Evolutionary conservation across 2,329 filamentous ascomycete genomes (phyloP).

Genomic region (Xylariaceae sp.): DNA sequence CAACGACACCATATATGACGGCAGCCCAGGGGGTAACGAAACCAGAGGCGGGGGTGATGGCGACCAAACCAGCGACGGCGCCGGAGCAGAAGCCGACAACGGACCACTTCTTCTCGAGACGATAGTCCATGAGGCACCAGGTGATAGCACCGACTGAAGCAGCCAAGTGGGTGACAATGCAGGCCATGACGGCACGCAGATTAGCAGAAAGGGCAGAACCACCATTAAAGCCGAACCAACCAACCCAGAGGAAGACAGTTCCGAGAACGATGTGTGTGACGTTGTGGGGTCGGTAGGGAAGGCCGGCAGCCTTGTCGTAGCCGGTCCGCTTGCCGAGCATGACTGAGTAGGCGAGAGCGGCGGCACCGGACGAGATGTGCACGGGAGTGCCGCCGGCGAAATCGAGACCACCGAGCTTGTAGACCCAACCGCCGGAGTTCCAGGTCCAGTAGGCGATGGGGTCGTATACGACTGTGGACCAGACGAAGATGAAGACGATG

Average conservation of each 20-base stretch:
- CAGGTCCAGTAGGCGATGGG: slow-evolving; percentile 75
- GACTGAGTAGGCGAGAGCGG: slow-evolving; percentile 68
- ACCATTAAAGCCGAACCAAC: slow-evolving; percentile 96
- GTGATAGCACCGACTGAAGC: slow-evolving; percentile 77
- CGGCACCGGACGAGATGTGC: slow-evolving; percentile 68
- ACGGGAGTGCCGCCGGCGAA: slow-evolving; percentile 74
- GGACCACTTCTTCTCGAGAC: slow-evolving; percentile 89
- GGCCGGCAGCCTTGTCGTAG: slow-evolving; percentile 57
- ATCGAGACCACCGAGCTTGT: slow-evolving; percentile 64
- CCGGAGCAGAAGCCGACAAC: slow-evolving; percentile 93
- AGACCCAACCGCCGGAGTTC: slow-evolving; percentile 71
- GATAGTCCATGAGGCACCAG: slow-evolving; percentile 83
- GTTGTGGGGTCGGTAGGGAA: slow-evolving; percentile 68
- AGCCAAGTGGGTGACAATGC: slow-evolving; percentile 81
- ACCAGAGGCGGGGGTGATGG: slow-evolving; percentile 79
- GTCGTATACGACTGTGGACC: slow-evolving; percentile 68
- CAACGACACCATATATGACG: slow-evolving; percentile 55
- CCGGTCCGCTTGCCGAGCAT: slow-evolving; percentile 68
- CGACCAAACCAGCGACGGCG: slow-evolving; percentile 79
- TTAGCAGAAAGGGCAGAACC: slow-evolving; percentile 78
- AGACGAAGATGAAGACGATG: slow-evolving; percentile 65
- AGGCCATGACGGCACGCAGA: slow-evolving; percentile 84
- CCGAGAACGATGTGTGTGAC: slow-evolving; percentile 70
- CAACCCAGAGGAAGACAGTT: slow-evolving; percentile 80
- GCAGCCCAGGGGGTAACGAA: slow-evolving; percentile 67